Evolutionary conservation across 371 early-diverging fungal species (phyloP).

Genomic region (Lichtheimia ramosa): DNA sequence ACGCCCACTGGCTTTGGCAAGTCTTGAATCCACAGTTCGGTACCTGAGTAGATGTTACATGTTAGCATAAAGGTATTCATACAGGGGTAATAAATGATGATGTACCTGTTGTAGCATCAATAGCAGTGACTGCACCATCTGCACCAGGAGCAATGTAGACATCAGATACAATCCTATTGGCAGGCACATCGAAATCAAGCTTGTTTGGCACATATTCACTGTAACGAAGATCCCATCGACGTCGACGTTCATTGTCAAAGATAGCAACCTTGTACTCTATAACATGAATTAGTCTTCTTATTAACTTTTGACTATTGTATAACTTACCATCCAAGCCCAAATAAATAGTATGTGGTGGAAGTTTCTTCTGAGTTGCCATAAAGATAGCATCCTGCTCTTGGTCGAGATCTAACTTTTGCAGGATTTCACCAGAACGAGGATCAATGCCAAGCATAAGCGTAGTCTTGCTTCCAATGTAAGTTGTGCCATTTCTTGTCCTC

Average conservation of each 20-base stretch:
- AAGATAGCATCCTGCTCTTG: constrained; percentile 19
- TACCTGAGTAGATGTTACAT: constrained; percentile 8
- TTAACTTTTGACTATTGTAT: not conserved
- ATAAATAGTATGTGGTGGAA: constrained; percentile 35
- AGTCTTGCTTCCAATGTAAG: constrained; percentile 69
- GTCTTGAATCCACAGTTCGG: constrained; percentile 26
- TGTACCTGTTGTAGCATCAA: constrained; percentile 30
- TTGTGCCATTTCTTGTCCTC: constrained; percentile 54
- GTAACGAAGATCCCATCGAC: constrained; percentile 40
- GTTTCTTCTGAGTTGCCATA: constrained; percentile 22
- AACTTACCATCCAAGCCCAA: constrained; percentile 42
- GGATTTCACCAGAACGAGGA: constrained; percentile 64
- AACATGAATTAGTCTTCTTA: not conserved
- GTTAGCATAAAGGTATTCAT: no score
- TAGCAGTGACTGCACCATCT: constrained; percentile 29
- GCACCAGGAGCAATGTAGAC: constrained; percentile 47
- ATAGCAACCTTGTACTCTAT: constrained; percentile 29
- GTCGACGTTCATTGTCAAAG: constrained; percentile 22
- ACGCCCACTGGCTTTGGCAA: constrained; percentile 37
- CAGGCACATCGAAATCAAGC: constrained; percentile 35
- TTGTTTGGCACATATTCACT: constrained; percentile 49
- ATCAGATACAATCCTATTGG: constrained; percentile 23
- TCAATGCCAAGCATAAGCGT: constrained; percentile 73
- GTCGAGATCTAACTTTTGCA: constrained; percentile 52
- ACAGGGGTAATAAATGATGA: not conserved